phyloP scores from a whole-genome alignment of 768 basidiomycete species.

The Hypholoma fasciculare region DNA sequence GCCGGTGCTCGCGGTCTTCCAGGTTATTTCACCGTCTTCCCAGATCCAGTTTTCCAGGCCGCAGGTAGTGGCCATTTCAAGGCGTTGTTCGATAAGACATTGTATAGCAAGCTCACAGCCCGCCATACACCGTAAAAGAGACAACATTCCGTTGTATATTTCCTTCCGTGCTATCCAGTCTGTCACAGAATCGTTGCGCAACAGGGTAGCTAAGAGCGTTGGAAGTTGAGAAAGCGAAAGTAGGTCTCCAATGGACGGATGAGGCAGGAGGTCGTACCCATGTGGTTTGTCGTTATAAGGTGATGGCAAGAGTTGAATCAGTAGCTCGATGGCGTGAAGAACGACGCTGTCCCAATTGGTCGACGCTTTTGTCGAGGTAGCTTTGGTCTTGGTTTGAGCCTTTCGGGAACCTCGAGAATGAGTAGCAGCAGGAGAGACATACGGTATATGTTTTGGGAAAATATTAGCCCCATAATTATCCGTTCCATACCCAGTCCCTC shows the following conservation, averaged over 20 bases:
- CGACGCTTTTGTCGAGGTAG: slow-evolving; percentile 11
- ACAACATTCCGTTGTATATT: slow-evolving; percentile 49
- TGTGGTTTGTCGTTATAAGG: slow-evolving; percentile 44
- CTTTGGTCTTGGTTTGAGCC: background rate
- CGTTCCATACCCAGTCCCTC: slow-evolving; percentile 51
- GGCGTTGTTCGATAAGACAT: slow-evolving; percentile 39
- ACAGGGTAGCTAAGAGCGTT: slow-evolving; percentile 40
- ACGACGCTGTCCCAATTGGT: slow-evolving; percentile 40
- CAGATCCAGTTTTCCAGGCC: slow-evolving; percentile 53
- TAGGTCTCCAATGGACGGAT: slow-evolving; percentile 41
- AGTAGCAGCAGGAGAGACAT: too few species aligned
- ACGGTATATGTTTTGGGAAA: too few species aligned
- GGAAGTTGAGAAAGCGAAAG: slow-evolving; percentile 47
- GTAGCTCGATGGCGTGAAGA: slow-evolving; percentile 35
- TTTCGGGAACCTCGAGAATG: background rate
- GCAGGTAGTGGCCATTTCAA: slow-evolving; percentile 35
- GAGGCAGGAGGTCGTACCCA: slow-evolving; percentile 50
- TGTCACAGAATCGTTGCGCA: slow-evolving; percentile 57
- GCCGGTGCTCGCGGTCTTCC: slow-evolving; percentile 32
- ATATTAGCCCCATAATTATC: slow-evolving; percentile 10
- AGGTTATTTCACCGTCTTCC: slow-evolving; percentile 40
- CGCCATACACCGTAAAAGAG: slow-evolving; percentile 45
- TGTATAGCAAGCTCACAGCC: slow-evolving; percentile 52
- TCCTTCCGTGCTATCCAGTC: slow-evolving; percentile 51
- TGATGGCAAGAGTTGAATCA: slow-evolving; percentile 42